Conservation (phyloP, 805 yeast genomes). For the Sungouiozyma ichnusensis region DNA sequence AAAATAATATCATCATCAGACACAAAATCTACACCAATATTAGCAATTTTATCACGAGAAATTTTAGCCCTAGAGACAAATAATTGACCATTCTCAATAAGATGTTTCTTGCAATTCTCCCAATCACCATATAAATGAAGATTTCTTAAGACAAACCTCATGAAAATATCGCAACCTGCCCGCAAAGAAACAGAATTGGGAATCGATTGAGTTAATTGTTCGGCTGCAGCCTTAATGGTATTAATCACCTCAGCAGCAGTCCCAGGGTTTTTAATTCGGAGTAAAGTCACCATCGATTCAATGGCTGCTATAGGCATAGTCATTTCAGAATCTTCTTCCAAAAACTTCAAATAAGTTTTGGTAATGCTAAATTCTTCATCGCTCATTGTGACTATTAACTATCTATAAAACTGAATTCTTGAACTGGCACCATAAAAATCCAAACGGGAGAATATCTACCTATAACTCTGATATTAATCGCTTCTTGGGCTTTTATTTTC, state of each 20-base stretch:
- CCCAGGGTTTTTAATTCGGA: conserved; percentile 74
- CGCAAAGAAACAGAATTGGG: conserved; percentile 86
- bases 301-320: conserved; percentile 99
- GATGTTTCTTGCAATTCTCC: conserved; percentile 82
- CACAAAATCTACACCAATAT: conserved; percentile 77
- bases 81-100: conserved; percentile 87
- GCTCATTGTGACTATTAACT: neutral
- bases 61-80: conserved; percentile 88
- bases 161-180: conserved; percentile 96
- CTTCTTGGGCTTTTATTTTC: no score
- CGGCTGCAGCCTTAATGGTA: conserved; percentile 66
- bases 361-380: conserved; percentile 59
- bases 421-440: no score
- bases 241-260: conserved; percentile 90
- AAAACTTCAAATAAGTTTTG: conserved; percentile 64
- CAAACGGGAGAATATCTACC: no score
- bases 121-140: conserved; percentile 79
- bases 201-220: conserved; percentile 62
- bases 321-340: conserved; percentile 88
- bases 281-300: conserved; percentile 79
- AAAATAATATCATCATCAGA: conserved; percentile 86
- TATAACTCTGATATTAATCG: no score
- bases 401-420: no score
- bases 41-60: conserved; percentile 79
- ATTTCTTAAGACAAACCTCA: conserved; percentile 85